Percentiles rank a stretch among this genome's conserved stretches.
phyloP scores from a whole-genome alignment of 768 basidiomycete genomes.

The Cantharellus cinnabarinus region DNA sequence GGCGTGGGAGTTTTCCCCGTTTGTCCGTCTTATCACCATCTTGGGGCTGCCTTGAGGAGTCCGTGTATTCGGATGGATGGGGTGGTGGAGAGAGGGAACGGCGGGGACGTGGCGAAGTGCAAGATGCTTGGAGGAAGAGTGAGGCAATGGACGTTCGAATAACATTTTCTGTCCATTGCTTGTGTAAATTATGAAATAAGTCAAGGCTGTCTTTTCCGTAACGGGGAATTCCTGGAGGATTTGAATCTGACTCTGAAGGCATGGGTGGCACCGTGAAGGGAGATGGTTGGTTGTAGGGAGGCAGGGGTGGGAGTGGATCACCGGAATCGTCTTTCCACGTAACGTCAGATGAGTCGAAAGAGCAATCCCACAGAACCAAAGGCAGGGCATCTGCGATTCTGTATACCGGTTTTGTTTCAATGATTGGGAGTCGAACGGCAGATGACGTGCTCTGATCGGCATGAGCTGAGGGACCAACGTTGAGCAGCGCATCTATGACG shows the following conservation, averaged over 20 bases:
- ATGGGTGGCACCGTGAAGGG: background rate
- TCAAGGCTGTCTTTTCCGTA: background rate
- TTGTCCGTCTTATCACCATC: no score
- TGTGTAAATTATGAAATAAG: background rate
- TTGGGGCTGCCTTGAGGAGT: background rate
- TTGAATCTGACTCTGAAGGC: background rate
- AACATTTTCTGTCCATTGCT: background rate
- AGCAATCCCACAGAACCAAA: slow-evolving; percentile 80
- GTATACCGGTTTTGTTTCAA: slow-evolving; percentile 67
- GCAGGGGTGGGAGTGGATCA: slow-evolving; percentile 14
- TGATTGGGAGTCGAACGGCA: slow-evolving; percentile 20
- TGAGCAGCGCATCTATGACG: slow-evolving; percentile 52
- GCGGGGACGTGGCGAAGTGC: background rate
- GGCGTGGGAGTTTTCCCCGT: background rate
- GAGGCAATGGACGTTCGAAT: background rate
- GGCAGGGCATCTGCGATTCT: slow-evolving; percentile 87
- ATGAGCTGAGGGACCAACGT: slow-evolving; percentile 20
- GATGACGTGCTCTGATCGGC: background rate
- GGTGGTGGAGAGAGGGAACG: background rate
- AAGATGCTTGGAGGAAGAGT: background rate
- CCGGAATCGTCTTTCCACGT: slow-evolving; percentile 47
- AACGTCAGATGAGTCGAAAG: slow-evolving; percentile 42
- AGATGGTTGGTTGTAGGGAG: slow-evolving; percentile 2
- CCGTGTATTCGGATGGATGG: background rate
- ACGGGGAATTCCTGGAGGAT: background rate